These are phyloP conservation scores for Colletotrichum acutatum DNA, from an alignment of 2,329 filamentous ascomycete genomes.

Conservation along the genomic window DNA sequence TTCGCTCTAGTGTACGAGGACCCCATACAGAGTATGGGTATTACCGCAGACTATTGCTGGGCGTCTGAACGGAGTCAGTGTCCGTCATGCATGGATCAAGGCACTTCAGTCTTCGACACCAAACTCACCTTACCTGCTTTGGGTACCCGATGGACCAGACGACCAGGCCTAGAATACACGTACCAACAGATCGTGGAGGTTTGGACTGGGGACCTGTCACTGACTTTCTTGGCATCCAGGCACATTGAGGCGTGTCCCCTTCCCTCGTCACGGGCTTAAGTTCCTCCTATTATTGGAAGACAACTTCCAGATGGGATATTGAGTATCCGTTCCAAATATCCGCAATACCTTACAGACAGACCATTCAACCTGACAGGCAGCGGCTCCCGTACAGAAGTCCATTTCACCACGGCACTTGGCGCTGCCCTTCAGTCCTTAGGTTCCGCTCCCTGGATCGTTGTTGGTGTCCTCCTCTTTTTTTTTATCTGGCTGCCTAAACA, in stretches of 20 bases:
- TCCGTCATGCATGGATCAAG: not conserved
- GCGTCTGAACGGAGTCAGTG: not conserved
- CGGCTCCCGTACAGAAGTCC: not conserved
- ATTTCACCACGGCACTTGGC: not conserved
- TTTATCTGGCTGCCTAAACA: conserved; percentile 34
- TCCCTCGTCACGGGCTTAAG: not conserved
- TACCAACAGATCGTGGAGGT: not conserved
- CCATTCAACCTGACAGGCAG: not conserved
- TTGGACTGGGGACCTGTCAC: not conserved
- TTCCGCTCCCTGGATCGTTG: not conserved
- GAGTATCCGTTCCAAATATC: not conserved
- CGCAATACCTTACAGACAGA: no score
- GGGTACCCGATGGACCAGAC: no score
- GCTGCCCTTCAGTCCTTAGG: not conserved
- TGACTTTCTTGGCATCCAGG: not conserved
- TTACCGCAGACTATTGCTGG: no score
- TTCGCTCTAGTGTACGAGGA: not conserved
- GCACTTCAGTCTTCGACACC: not conserved
- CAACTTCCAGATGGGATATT: not conserved
- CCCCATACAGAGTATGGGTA: no score
- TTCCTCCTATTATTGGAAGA: not conserved
- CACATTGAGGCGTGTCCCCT: not conserved
- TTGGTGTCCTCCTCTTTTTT: conserved; percentile 7
- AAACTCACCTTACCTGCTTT: not conserved
- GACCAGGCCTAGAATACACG: not conserved